Base-by-base conservation (phyloP, 176 grass and related monocot genomes). In the Alloteropsis semialata region DNA sequence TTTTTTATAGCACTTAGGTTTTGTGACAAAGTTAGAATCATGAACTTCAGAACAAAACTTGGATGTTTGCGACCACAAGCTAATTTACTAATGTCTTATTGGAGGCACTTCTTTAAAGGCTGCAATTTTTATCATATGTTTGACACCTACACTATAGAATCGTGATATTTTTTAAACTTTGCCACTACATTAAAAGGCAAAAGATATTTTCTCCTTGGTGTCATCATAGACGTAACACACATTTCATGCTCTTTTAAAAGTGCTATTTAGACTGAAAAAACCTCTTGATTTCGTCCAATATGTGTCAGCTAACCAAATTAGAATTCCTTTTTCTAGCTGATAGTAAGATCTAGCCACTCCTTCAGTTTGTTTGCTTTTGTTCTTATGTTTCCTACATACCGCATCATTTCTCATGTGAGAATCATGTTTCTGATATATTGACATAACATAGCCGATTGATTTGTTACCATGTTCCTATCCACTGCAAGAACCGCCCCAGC, bases 401-500 rank as follows among this genome's bases (percentile, higher is more conserved):
- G n/a, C 39, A 27, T 44, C 66, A 57, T 69, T 21, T 46, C 11
- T 10, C 41, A 79, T 85, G 41, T 30, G 24, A 74, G 5, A 27
- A 37, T 45, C 39, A 74, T 74, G 45, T 13, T 24, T 21, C 36
- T 55, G 21, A 49, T n/a, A n/a, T n/a, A n/a, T 85, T 49, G 54
- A 29, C 71, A 36, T n/a, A 33, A 22, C 57, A 32, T 44, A 42
- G 8, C 58, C 18, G 5, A 43, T 3, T 10, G 24, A 16, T 89
- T 67, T 34, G 82, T 75, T 84, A 21, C 24, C 5, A 68, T 28
- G 81, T 74, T 81, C 60, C 30, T 42, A 30, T 75, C 76, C 17
- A n/a, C 68, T 69, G 34, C 68, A n/a, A 58, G 81, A 79, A 58
- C 57, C 48, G 22, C 22, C 37, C 3, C 16, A 78, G 49, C 66